These are phyloP conservation scores for Magnaporthiopsis poae DNA, from an alignment of 2,329 filamentous ascomycete species.

Conservation along the genomic window DNA sequence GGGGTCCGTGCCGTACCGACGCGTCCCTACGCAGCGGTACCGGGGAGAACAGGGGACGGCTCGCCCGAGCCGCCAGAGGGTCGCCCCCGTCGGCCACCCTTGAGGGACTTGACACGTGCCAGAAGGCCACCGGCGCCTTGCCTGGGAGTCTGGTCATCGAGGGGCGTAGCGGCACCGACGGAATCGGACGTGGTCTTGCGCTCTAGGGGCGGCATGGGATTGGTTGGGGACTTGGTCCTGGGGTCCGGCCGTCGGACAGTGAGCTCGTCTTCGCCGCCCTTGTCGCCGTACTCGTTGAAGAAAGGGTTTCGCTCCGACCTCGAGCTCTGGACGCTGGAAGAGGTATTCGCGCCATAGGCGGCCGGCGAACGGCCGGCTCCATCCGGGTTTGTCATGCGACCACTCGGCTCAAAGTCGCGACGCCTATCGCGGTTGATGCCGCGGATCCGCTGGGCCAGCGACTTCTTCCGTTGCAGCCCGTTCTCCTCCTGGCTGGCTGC, in stretches of 20 bases:
- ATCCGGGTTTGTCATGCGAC: constrained; percentile 50
- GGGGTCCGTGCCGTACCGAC: constrained; percentile 7
- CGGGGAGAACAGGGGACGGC: constrained; percentile 14
- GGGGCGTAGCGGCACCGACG: constrained; percentile 24
- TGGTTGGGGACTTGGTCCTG: constrained; percentile 39
- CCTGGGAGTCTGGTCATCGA: constrained; percentile 25
- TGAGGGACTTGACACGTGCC: constrained; percentile 72
- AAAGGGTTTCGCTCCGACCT: constrained; percentile 61
- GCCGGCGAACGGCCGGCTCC: constrained; percentile 29
- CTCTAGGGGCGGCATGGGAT: constrained; percentile 48
- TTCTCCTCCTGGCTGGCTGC: constrained; percentile 43
- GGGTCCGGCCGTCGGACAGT: constrained; percentile 31
- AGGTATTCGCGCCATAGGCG: constrained; percentile 22
- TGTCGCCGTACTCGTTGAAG: constrained; percentile 64
- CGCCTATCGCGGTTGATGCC: constrained; percentile 64
- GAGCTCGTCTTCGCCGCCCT: constrained; percentile 42
- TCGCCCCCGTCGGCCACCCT: constrained; percentile 52
- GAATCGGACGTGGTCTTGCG: constrained; percentile 55
- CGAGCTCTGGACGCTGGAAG: constrained; percentile 22
- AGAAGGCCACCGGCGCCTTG: constrained; percentile 56
- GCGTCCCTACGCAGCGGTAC: constrained; percentile 16
- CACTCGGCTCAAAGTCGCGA: constrained; percentile 48
- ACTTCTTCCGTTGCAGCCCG: constrained; percentile 82
- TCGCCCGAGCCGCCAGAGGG: constrained; percentile 20
- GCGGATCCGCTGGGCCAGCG: constrained; percentile 80